A percentile compares a stretch with the other conserved stretches of the same genome.
These are phyloP conservation scores for Mrakiaceae sp. DNA, from an alignment of 1,284 basidiomycete genomes.

Conservation along the genomic window DNA sequence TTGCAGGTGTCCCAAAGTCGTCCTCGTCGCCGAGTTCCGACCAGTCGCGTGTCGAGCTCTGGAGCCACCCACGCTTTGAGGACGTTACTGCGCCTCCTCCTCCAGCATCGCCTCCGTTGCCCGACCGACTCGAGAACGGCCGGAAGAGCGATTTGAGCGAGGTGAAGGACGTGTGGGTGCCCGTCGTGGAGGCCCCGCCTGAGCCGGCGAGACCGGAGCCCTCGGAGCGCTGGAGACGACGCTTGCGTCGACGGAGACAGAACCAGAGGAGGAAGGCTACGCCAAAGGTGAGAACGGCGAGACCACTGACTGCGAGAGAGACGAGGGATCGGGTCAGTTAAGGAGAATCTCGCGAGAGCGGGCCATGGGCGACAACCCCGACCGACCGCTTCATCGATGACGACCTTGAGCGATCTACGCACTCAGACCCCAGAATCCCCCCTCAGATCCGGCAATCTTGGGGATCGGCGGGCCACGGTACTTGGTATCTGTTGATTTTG, in stretches of 20 bases:
- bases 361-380: too few relatives aligned
- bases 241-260: conserved; percentile 21
- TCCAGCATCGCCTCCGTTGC: too few relatives aligned
- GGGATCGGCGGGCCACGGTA: conserved; percentile 11
- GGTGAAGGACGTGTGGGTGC: background rate
- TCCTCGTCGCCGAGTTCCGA: conserved; percentile 6
- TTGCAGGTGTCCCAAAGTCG: background rate
- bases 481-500: background rate
- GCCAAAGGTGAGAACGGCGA: conserved; percentile 19
- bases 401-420: background rate
- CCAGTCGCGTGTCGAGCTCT: background rate
- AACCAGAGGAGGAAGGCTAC: conserved; percentile 15
- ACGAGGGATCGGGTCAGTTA: background rate
- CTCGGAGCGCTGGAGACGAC: background rate
- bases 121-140: background rate
- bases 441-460: conserved; percentile 4
- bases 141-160: conserved; percentile 4
- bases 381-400: background rate
- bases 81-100: background rate
- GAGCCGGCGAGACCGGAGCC: background rate
- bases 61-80: conserved; percentile 8
- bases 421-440: conserved; percentile 15
- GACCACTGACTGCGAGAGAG: conserved; percentile 17
- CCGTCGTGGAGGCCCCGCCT: background rate
- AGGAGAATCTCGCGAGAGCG: background rate